A percentile compares a stretch with the other conserved stretches of the same genome.
phyloP scores from a whole-genome alignment of 352 stramenopile species.

The Pythium oligandrum region DNA sequence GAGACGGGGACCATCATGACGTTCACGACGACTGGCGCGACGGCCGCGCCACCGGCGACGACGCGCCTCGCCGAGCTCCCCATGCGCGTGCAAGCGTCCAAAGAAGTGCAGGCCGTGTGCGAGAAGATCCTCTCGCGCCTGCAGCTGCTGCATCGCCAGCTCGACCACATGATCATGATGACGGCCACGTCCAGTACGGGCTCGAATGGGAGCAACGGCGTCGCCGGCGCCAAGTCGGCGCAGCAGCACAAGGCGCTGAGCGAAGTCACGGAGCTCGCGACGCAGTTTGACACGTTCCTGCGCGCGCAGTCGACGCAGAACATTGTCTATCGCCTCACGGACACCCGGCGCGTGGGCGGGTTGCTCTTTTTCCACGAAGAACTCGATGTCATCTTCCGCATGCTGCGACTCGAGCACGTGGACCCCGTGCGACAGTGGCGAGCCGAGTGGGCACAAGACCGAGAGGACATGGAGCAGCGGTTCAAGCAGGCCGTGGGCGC shows the following conservation, averaged over 20 bases:
- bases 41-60: neutral
- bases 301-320: conserved; percentile 12
- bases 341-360: conserved; percentile 16
- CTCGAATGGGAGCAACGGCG: neutral
- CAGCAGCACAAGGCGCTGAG: conserved; percentile 10
- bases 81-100: conserved; percentile 4
- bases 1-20: no score
- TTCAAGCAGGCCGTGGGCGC: conserved; percentile 26
- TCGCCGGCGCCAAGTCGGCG: neutral
- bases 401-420: conserved; percentile 35
- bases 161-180: conserved; percentile 25
- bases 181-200: conserved; percentile 11
- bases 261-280: conserved; percentile 15
- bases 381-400: conserved; percentile 15
- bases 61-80: conserved; percentile 12
- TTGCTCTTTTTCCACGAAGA: conserved; percentile 20
- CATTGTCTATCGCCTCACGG: conserved; percentile 17
- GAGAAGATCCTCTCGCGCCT: conserved; percentile 20
- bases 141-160: conserved; percentile 16
- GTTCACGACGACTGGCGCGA: no score
- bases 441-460: conserved; percentile 34
- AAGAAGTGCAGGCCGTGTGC: conserved; percentile 13
- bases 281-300: conserved; percentile 14
- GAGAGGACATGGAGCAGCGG: conserved; percentile 39
- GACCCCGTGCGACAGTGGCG: conserved; percentile 43